Base-by-base conservation (phyloP, 2,329 filamentous ascomycete species). In the Amphichorda felina region DNA sequence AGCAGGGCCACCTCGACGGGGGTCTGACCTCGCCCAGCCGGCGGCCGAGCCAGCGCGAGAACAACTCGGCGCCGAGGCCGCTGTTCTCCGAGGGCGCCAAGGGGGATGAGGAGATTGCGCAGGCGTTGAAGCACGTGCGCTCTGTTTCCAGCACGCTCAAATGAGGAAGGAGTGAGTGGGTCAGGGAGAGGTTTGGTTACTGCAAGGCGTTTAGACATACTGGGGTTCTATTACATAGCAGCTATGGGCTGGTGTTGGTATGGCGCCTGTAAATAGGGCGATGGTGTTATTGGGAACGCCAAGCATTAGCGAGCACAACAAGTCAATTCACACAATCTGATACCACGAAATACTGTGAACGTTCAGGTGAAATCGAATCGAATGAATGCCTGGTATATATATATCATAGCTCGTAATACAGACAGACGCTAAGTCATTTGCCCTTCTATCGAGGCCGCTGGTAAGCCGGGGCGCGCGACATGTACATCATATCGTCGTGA, bases 91-190 rank as follows among this genome's bases (percentile, higher is more conserved):
- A 56, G 4, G 46, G 41, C 8, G 49, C 41, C 25, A 33, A 41
- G 14, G 48, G 49, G 9, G 54, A 54, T 29, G 54, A 51, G 31
- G 45, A 50, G 18, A 41, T 47, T 33, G 44, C 45, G 10, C 46
- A 44, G 36, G 47, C 50, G 28, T 44, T 51, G 40, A 54, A 49
- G 41, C 48, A 55, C 36, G 45, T 54, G 32, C 45, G 50, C 30
- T 52, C 51, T 14, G 43, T 54, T 13, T 54, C 51, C 13, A 53
- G 51, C 28, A 53, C 48, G 11, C 39, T 50, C 34, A 49, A 49
- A 38, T 32, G 24, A 35, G 14, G 6, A 10, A 6, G 21, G 6
- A 10, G 21, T 24, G 10, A 24, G n/a, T n/a, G n/a, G n/a, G n/a
- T n/a, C n/a, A n/a, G 21, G 10, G 21, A 24, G 21, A 24, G 21